Evolutionary conservation across 2,329 filamentous ascomycete genomes (phyloP), one percentile per base, ranked within the genome.

Genomic region (Geosmithia putterillii): DNA sequence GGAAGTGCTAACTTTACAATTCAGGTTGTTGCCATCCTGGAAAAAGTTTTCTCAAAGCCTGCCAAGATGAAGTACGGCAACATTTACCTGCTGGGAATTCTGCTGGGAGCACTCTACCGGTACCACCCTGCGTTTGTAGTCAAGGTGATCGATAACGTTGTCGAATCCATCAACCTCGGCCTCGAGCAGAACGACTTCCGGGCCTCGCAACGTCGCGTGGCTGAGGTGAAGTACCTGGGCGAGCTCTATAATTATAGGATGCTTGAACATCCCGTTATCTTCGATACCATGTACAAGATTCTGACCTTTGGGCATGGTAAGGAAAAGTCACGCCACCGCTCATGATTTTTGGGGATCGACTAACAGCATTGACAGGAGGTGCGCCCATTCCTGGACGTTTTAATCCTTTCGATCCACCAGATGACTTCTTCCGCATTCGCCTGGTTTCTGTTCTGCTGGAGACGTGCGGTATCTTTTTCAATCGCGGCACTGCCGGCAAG

Each of bases 161-260:
- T 96, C 15, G 94, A 98, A 61, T 83, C 86, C 6, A 83, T 98
- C 50, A 83, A 76, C 1, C 75, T 94, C 50, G 92, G 92, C 1
- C 71, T 98, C 2, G 92, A 98, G 62, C 79, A 89, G 52, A 96
- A 96, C 54, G 92, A 98, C 58, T 98, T 95, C 72, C 89, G 94
- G 55, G 94, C 88, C 65, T 95, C 94, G 57, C 92, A 98, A 63
- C 83, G 89, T 46, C 83, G 92, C 19, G 82, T 98, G 48, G 86
- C 94, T 3, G 90, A 96, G 61, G 86, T 95, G 55, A 96, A 95
- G 59, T 98, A 95, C 58, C 71, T 98, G 5, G 89, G 86, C 19
- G 92, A 98, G 62, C 75, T 98, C 9, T 98, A 98, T 67, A 95
- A 95, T 55, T 98, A 96, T 59, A 85, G 92, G 45, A 86, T 98